phyloP scores from a whole-genome alignment of 331 rosid genomes.

The Dryas integrifolia region DNA sequence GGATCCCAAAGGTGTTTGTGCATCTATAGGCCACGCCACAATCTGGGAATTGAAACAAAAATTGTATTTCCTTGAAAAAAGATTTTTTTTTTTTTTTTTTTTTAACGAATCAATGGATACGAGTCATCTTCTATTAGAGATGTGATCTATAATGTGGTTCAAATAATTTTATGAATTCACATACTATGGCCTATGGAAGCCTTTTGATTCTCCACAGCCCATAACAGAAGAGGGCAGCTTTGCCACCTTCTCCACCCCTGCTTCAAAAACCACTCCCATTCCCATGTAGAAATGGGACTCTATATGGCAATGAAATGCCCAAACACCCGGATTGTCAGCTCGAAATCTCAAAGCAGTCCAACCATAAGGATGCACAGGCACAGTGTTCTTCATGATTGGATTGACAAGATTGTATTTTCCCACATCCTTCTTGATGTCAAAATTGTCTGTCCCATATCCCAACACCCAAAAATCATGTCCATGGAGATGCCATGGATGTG shows the following conservation, averaged over 20 bases:
- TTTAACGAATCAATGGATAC: too few relatives aligned
- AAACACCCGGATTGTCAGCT: conserved; percentile 36
- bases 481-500: conserved; percentile 66
- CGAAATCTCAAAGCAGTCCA: conserved; percentile 37
- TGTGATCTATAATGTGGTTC: too few relatives aligned
- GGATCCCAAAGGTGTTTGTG: too few relatives aligned
- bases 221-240: conserved; percentile 24
- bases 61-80: too few relatives aligned
- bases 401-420: conserved; percentile 28
- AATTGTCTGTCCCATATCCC: conserved; percentile 44
- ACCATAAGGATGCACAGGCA: conserved; percentile 28
- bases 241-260: conserved; percentile 26
- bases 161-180: not conserved
- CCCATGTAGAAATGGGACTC: conserved; percentile 39
- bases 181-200: conserved; percentile 10
- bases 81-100: too few relatives aligned
- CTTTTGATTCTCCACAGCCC: conserved; percentile 31
- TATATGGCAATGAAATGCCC: conserved; percentile 38
- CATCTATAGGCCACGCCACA: too few relatives aligned
- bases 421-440: conserved; percentile 9
- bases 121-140: too few relatives aligned
- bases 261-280: conserved; percentile 34
- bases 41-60: too few relatives aligned
- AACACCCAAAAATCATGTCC: conserved; percentile 48
- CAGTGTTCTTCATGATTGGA: conserved; percentile 33